Conservation (phyloP, 345 rosid species). For the Acer negundo region DNA sequence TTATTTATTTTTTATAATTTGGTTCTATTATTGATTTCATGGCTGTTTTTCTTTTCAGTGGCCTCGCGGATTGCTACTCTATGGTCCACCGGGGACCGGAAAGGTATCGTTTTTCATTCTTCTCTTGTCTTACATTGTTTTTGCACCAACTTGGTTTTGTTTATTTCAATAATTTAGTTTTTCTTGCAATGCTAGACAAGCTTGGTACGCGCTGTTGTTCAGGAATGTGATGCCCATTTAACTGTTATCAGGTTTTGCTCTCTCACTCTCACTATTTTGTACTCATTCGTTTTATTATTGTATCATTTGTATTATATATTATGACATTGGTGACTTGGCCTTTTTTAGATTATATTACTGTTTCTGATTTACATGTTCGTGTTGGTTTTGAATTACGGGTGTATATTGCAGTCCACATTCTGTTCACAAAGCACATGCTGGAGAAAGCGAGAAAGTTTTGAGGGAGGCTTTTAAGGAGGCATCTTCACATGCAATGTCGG, state of each 20-base stretch:
- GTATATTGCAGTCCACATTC: conserved; percentile 62
- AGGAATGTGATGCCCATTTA: conserved; percentile 76
- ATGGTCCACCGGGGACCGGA: conserved; percentile 95
- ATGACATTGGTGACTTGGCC: background rate
- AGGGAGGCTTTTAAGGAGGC: conserved; percentile 85
- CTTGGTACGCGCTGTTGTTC: conserved; percentile 89
- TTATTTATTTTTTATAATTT: background rate
- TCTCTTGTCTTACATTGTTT: background rate
- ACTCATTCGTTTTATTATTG: background rate
- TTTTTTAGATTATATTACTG: background rate
- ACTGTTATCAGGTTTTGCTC: conserved; percentile 67
- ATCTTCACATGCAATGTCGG: conserved; percentile 56
- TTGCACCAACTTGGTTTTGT: background rate
- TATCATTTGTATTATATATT: background rate
- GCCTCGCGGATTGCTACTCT: conserved; percentile 84
- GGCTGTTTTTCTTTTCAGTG: conserved; percentile 46
- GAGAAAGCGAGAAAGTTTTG: conserved; percentile 81
- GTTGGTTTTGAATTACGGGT: conserved; percentile 20
- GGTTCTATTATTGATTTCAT: background rate
- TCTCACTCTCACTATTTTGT: background rate
- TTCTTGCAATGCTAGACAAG: conserved; percentile 58
- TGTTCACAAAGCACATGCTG: conserved; percentile 79
- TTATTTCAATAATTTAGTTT: conserved; percentile 8
- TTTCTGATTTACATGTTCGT: background rate
- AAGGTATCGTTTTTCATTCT: conserved; percentile 52